Percentiles rank a stretch among this genome's conserved stretches.
Conservation (phyloP, 2,329 filamentous ascomycete species). For the Pseudogymnoascus sp. region DNA sequence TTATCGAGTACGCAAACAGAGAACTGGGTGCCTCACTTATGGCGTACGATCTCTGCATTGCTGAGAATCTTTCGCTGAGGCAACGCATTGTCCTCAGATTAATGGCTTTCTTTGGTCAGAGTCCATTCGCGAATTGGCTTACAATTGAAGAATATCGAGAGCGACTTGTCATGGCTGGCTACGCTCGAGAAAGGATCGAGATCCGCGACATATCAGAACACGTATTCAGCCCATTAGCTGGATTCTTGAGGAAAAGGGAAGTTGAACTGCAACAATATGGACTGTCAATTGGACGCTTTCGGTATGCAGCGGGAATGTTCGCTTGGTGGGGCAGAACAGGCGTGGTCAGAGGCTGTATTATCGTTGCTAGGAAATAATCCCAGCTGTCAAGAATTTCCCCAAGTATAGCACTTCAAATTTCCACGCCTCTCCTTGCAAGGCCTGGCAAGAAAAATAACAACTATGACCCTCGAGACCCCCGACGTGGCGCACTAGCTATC, state of each 20-base stretch:
- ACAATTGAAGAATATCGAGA: constrained; percentile 34
- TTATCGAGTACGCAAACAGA: constrained; percentile 11
- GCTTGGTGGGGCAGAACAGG: constrained; percentile 36
- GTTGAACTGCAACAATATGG: constrained; percentile 30
- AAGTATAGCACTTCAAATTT: neutral
- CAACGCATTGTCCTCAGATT: constrained; percentile 7
- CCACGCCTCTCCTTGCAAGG: neutral
- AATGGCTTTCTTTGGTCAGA: constrained; percentile 8
- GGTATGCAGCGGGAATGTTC: constrained; percentile 31
- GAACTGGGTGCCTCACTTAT: constrained; percentile 14
- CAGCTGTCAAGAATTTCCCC: neutral
- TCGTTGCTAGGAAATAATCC: constrained; percentile 29
- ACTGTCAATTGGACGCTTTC: constrained; percentile 32
- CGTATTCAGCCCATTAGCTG: constrained; percentile 44
- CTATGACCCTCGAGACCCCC: constrained; percentile 5
- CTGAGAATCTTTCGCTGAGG: constrained; percentile 9
- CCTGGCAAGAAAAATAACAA: neutral
- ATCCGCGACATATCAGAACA: constrained; percentile 45
- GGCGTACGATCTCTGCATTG: constrained; percentile 13
- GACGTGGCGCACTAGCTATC: constrained; percentile 11
- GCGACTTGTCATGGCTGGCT: constrained; percentile 42
- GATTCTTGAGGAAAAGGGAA: constrained; percentile 36
- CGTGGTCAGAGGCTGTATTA: constrained; percentile 33
- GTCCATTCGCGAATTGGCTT: constrained; percentile 13
- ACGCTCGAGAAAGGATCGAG: constrained; percentile 34